These are phyloP conservation scores for Penicillium subrubescens DNA, from an alignment of 495 filamentous ascomycete species.

Conservation along the genomic window DNA sequence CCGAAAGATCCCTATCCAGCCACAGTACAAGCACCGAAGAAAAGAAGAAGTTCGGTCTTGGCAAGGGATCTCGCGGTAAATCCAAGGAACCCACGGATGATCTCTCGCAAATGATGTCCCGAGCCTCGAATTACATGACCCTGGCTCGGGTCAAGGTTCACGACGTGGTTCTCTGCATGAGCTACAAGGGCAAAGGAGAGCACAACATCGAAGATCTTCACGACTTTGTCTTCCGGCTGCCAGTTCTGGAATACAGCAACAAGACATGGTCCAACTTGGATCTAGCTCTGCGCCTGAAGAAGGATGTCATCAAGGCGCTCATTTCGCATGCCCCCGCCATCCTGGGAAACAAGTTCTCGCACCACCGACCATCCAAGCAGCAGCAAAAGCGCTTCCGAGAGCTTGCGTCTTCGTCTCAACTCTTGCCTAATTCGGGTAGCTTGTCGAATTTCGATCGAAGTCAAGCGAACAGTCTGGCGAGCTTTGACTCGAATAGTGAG, in stretches of 20 bases:
- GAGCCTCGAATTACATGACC: constrained; percentile 96
- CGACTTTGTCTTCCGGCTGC: constrained; percentile 94
- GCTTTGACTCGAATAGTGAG: constrained; percentile 46
- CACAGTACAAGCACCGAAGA: constrained; percentile 57
- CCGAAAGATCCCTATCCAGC: constrained; percentile 46
- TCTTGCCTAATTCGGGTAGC: constrained; percentile 56
- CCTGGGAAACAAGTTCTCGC: constrained; percentile 93
- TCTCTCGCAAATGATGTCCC: constrained; percentile 95
- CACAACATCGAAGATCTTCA: constrained; percentile 96
- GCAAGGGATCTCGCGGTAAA: constrained; percentile 52
- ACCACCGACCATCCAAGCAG: constrained; percentile 76
- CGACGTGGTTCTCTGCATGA: constrained; percentile 90
- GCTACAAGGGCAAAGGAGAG: constrained; percentile 94
- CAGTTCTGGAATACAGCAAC: constrained; percentile 92
- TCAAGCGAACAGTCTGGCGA: constrained; percentile 32
- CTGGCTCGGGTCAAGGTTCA: constrained; percentile 93
- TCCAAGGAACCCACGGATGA: constrained; percentile 73
- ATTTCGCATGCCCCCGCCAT: constrained; percentile 96
- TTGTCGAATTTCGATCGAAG: constrained; percentile 30
- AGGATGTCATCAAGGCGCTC: constrained; percentile 88
- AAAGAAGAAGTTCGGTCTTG: constrained; percentile 58
- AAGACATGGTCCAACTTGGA: constrained; percentile 99
- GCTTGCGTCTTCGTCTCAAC: constrained; percentile 58
- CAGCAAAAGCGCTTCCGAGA: constrained; percentile 81
- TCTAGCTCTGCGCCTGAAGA: constrained; percentile 87